Percentiles rank a stretch among this genome's conserved stretches.
phyloP scores from a whole-genome alignment of 2,329 filamentous ascomycete genomes.

The Lachnellula suecica region DNA sequence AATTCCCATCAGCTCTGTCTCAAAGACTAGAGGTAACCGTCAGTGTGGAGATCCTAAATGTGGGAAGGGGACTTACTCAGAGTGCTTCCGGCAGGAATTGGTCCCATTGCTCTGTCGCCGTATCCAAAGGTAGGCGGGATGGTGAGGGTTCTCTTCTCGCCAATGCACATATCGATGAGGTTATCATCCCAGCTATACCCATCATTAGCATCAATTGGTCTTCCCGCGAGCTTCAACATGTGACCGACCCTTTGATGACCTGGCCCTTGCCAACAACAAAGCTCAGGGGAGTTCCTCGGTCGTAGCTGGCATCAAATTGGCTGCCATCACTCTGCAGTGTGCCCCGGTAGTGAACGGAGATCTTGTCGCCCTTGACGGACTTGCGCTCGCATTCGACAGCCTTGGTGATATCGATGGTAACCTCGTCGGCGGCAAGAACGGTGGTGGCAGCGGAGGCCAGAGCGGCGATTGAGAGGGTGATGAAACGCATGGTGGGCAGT shows the following conservation, averaged over 20 bases:
- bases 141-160: conserved; percentile 86
- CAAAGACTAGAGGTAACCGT: conserved; percentile 64
- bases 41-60: conserved; percentile 10
- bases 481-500: conserved; percentile 31
- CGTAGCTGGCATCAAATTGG: conserved; percentile 84
- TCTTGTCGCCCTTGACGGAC: conserved; percentile 71
- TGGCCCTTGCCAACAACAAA: conserved; percentile 79
- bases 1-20: conserved; percentile 87
- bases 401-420: conserved; percentile 76
- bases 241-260: conserved; percentile 81
- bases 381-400: conserved; percentile 78
- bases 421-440: conserved; percentile 36
- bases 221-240: background rate
- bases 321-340: conserved; percentile 70
- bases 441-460: conserved; percentile 26
- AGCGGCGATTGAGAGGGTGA: conserved; percentile 28
- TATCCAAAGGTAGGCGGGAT: conserved; percentile 88
- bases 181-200: conserved; percentile 78
- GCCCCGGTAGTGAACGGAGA: conserved; percentile 87
- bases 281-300: conserved; percentile 70
- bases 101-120: conserved; percentile 71
- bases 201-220: conserved; percentile 5
- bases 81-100: conserved; percentile 80
- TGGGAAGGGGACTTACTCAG: conserved; percentile 54
- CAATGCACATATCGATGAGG: conserved; percentile 89